phyloP scores from a whole-genome alignment of 148 eudicot species.

The Silene uniflora region DNA sequence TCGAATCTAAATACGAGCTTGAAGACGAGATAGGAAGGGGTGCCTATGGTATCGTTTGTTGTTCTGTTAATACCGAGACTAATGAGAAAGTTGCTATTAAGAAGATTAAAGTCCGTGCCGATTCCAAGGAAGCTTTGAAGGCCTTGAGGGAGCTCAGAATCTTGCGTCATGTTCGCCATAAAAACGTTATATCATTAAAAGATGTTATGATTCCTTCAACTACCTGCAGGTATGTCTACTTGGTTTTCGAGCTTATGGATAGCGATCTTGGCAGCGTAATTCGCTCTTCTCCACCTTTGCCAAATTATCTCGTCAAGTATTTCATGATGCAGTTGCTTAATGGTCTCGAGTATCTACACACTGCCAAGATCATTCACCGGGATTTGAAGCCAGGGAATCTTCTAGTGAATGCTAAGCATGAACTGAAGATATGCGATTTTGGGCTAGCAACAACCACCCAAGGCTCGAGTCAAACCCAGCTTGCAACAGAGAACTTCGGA shows the following conservation, averaged over 20 bases:
- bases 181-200: conserved; percentile 43
- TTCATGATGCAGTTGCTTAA: conserved; percentile 34
- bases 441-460: conserved; percentile 35
- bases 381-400: conserved; percentile 51
- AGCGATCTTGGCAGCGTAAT: conserved; percentile 39
- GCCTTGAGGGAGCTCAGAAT: conserved; percentile 38
- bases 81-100: conserved; percentile 44
- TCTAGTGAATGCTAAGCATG: conserved; percentile 40
- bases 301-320: conserved; percentile 36
- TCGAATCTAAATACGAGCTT: conserved; percentile 39
- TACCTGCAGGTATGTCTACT: conserved; percentile 34
- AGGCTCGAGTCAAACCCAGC: conserved; percentile 3
- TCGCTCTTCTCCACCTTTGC: conserved; percentile 30
- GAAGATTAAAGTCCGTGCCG: conserved; percentile 39
- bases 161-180: conserved; percentile 37
- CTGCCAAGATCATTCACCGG: conserved; percentile 47
- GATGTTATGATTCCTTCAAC: conserved; percentile 39
- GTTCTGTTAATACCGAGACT: conserved; percentile 33
- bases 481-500: conserved; percentile 30
- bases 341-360: conserved; percentile 44
- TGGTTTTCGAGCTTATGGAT: conserved; percentile 46
- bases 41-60: conserved; percentile 40
- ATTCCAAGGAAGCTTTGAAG: conserved; percentile 31
- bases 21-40: conserved; percentile 37
- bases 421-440: conserved; percentile 45